These are phyloP conservation scores for Pseudomassariella vexata DNA, from an alignment of 2,329 filamentous ascomycete genomes.

Conservation along the genomic window DNA sequence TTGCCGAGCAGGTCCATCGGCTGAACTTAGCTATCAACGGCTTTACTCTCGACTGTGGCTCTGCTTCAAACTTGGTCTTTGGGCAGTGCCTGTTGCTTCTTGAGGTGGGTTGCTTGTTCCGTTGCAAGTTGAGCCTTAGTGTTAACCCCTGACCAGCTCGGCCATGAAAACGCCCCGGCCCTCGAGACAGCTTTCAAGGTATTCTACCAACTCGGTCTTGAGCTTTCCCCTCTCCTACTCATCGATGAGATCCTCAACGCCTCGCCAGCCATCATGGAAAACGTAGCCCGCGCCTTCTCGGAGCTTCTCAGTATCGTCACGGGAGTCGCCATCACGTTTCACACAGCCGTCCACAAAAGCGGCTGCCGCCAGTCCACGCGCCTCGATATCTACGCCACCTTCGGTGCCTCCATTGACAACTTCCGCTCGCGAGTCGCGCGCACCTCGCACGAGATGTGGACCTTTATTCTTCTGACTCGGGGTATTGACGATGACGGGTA, in stretches of 20 bases:
- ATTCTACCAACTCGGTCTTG: slow-evolving; percentile 16
- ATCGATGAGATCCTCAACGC: slow-evolving; percentile 14
- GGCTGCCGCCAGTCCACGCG: too few species aligned
- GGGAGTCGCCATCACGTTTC: slow-evolving; percentile 15
- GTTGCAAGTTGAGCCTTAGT: neutral
- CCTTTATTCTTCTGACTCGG: too few species aligned
- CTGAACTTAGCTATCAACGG: slow-evolving; percentile 28
- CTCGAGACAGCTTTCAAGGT: slow-evolving; percentile 15
- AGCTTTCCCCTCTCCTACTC: slow-evolving; percentile 16
- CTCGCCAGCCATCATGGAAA: slow-evolving; percentile 14
- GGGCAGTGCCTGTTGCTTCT: slow-evolving; percentile 15
- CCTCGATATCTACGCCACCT: slow-evolving; percentile 19
- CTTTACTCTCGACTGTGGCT: slow-evolving; percentile 28
- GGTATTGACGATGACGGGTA: too few species aligned
- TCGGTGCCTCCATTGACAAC: too few species aligned
- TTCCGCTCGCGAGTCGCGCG: too few species aligned
- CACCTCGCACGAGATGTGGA: slow-evolving; percentile 12
- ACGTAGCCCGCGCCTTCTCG: slow-evolving; percentile 14
- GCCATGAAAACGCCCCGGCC: slow-evolving; percentile 14
- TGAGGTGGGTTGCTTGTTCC: slow-evolving; percentile 9
- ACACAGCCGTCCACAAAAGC: slow-evolving; percentile 12
- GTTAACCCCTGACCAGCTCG: slow-evolving; percentile 13
- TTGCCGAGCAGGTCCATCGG: slow-evolving; percentile 28
- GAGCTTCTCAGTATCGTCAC: slow-evolving; percentile 16
- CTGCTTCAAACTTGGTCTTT: slow-evolving; percentile 16